phyloP scores from a whole-genome alignment of 2,329 filamentous ascomycete genomes.

The Graphilbum fragrans region DNA sequence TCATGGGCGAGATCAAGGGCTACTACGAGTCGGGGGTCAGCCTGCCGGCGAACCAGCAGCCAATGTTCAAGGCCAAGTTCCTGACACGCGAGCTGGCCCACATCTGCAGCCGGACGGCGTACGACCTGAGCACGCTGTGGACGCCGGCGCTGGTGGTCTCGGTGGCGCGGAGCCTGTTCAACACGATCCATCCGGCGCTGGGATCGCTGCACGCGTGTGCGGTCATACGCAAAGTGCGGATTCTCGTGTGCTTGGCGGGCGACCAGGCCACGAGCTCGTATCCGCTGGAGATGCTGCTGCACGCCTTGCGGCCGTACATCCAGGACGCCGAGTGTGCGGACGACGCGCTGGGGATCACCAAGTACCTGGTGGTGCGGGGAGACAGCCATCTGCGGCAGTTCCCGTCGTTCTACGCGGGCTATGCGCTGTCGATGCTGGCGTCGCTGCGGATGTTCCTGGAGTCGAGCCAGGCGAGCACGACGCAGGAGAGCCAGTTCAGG shows the following conservation, averaged over 20 bases:
- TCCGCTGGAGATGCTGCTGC: constrained; percentile 79
- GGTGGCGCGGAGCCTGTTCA: constrained; percentile 65
- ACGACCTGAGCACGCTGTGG: constrained; percentile 57
- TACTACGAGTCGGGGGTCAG: constrained; percentile 53
- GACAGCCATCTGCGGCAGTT: constrained; percentile 47
- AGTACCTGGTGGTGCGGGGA: constrained; percentile 68
- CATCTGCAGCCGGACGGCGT: constrained; percentile 61
- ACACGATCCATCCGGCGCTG: constrained; percentile 68
- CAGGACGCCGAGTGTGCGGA: constrained; percentile 80
- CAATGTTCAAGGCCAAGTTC: constrained; percentile 69
- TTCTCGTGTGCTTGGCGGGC: constrained; percentile 70
- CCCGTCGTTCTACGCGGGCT: constrained; percentile 70
- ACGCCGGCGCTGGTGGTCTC: constrained; percentile 61
- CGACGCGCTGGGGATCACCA: constrained; percentile 75
- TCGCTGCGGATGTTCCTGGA: constrained; percentile 67
- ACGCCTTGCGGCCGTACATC: constrained; percentile 66
- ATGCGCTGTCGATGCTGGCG: constrained; percentile 65
- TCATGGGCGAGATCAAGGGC: constrained; percentile 55
- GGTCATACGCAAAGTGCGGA: constrained; percentile 72
- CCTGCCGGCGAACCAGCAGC: constrained; percentile 72
- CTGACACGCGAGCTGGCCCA: constrained; percentile 64
- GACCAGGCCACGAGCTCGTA: constrained; percentile 63
- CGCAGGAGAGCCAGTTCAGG: constrained; percentile 72
- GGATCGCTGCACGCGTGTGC: constrained; percentile 81
- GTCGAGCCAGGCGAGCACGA: constrained; percentile 64